Base-by-base conservation (phyloP, 305 asterid species). In the Nicotiana rustica region DNA sequence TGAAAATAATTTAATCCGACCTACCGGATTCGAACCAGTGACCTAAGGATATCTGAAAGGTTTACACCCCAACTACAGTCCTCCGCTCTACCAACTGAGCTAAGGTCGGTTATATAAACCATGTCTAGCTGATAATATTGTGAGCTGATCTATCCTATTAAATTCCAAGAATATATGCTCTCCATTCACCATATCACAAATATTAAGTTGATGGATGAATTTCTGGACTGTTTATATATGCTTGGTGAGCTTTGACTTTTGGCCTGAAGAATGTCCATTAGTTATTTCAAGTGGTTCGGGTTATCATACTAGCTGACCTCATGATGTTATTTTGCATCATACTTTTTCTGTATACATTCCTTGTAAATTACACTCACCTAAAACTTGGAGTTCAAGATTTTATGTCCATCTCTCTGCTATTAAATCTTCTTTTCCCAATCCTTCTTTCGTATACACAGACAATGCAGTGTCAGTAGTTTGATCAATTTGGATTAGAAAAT, bases 171-270 rank as follows among this genome's bases (percentile, higher is more conserved):
- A 25, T 19, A 6, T 12, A 5, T 70, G 6, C 3, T 19, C 36
- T 44, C 36, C 19, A 44, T 21, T 36, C 78, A 0, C 60, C 18
- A 44, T 71, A 0, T 47, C 6, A 41, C 60, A 44, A 19, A 44
- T 44, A 14, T 67, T 6, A 67, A 33, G 6, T 71, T 71, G 78
- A 44, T 59, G 0, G 78, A 41, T 70, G 6, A 19, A 10, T 60
- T 70, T 70, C 0, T 70, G 60, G 60, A 71, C 6, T 70, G 47
- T 25, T 44, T 66, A 19, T 70, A 55, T 19, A 44, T 19, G 56
- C 52, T 66, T 66, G 68, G 68, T 66, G 70, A 66, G 70, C 15
- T 66, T 71, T 71, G 12, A 19, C 7, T 47, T 71, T 21, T 44
- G 7, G 78, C n/a, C 4, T 5, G 57, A 41, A 18, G 78, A 44